Percentiles rank a stretch among this genome's conserved stretches.
These are phyloP conservation scores for Ambrosia trifida DNA, from an alignment of 129 eudicot genomes.

Conservation along the genomic window DNA sequence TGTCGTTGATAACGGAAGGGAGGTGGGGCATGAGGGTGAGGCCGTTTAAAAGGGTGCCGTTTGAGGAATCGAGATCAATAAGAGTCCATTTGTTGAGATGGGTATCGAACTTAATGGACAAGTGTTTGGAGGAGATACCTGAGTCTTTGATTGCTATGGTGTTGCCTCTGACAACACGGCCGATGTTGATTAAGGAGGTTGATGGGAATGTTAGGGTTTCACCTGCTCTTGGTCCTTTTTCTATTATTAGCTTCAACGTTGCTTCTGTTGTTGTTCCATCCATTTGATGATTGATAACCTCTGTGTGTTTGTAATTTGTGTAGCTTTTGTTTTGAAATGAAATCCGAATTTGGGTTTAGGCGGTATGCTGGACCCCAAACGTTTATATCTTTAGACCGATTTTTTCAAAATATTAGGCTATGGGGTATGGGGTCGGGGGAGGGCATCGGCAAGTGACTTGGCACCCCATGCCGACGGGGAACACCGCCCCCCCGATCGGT, in stretches of 20 bases:
- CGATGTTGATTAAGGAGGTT: constrained; percentile 42
- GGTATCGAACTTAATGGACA: constrained; percentile 47
- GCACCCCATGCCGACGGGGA: too few relatives aligned
- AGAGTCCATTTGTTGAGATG: constrained; percentile 41
- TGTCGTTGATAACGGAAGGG: constrained; percentile 37
- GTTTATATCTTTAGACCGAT: too few relatives aligned
- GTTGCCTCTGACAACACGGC: constrained; percentile 62
- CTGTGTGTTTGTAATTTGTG: background rate
- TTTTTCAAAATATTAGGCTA: too few relatives aligned
- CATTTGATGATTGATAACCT: constrained; percentile 10
- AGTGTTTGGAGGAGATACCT: constrained; percentile 83
- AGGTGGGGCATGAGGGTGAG: constrained; percentile 25
- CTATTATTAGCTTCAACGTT: constrained; percentile 50
- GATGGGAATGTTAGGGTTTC: constrained; percentile 48
- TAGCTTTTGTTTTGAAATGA: background rate
- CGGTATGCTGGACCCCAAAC: background rate
- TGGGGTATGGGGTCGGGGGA: too few relatives aligned
- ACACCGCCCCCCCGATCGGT: too few relatives aligned
- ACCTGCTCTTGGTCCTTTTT: constrained; percentile 78
- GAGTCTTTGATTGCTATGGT: constrained; percentile 61
- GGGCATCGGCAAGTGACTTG: too few relatives aligned
- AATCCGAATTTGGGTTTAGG: background rate
- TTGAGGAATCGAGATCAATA: constrained; percentile 66
- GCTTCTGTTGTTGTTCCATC: constrained; percentile 34
- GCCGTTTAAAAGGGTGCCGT: constrained; percentile 63